Evolutionary conservation across 2,329 filamentous ascomycete genomes (phyloP).

Genomic region (Aspergillus sp.): DNA sequence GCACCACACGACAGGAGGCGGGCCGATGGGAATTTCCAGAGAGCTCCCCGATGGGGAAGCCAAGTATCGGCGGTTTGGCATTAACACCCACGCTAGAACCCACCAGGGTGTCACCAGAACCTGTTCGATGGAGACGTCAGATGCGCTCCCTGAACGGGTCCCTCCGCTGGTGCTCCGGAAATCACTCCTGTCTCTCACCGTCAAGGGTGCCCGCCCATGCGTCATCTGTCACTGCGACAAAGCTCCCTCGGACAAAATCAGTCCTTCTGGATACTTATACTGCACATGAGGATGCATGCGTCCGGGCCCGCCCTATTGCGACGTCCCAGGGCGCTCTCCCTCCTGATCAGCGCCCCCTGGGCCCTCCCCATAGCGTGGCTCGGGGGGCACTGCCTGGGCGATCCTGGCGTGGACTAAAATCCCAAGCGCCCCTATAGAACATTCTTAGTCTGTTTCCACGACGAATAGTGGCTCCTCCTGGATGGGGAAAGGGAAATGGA

Average conservation of each 20-base stretch:
- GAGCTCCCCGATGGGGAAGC: constrained; percentile 11
- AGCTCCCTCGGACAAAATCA: constrained; percentile 1
- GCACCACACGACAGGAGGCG: not conserved
- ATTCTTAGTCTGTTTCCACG: constrained; percentile 20
- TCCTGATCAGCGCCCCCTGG: no score
- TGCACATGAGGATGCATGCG: not conserved
- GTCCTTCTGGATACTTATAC: not conserved
- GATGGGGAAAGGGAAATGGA: not conserved
- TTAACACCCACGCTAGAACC: constrained; percentile 29
- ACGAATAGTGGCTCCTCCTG: constrained; percentile 1
- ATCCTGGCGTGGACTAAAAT: constrained; percentile 13
- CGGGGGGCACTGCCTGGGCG: constrained; percentile 10
- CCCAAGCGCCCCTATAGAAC: constrained; percentile 17
- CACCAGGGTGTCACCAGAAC: constrained; percentile 32
- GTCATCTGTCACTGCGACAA: constrained; percentile 10
- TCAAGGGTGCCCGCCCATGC: constrained; percentile 1
- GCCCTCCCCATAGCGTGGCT: constrained; percentile 4
- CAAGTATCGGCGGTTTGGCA: constrained; percentile 15
- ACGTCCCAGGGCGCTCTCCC: no score
- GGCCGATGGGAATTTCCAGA: not conserved
- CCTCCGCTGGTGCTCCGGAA: not conserved
- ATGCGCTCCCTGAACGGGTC: constrained; percentile 10
- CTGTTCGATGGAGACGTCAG: constrained; percentile 24
- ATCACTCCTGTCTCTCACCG: not conserved
- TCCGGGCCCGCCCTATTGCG: no score